These are phyloP conservation scores for Podospora pseudoanserina DNA, from an alignment of 495 filamentous ascomycete species.

Conservation along the genomic window DNA sequence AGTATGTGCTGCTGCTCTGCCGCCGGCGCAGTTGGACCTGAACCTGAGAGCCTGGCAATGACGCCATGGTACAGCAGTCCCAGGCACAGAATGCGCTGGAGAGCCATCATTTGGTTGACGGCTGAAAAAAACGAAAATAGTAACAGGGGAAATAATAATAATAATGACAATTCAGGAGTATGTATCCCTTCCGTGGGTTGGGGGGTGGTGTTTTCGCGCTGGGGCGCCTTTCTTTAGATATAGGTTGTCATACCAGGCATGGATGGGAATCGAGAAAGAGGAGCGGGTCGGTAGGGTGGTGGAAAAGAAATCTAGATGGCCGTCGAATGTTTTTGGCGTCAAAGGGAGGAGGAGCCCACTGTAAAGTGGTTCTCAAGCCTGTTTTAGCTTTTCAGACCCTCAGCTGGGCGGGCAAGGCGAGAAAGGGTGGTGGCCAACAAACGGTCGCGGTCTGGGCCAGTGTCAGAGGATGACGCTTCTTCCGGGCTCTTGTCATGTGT, in stretches of 20 bases:
- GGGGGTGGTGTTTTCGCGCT: constrained; percentile 1
- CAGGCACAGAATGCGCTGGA: constrained; percentile 23
- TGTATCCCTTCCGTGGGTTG: not conserved
- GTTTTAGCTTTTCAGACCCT: constrained; percentile 13
- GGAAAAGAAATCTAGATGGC: constrained; percentile 11
- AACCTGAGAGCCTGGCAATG: constrained; percentile 27
- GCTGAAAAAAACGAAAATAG: constrained; percentile 7
- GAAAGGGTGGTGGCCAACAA: constrained; percentile 14
- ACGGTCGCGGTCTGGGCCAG: constrained; percentile 4
- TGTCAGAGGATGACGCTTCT: constrained; percentile 20
- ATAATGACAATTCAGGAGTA: not conserved
- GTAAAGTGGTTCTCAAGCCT: constrained; percentile 19
- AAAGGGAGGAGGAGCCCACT: constrained; percentile 4
- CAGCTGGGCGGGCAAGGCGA: not conserved
- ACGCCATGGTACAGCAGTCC: constrained; percentile 37
- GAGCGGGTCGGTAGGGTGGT: constrained; percentile 6
- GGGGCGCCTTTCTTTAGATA: constrained; percentile 14
- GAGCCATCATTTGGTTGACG: constrained; percentile 18
- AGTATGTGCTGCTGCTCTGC: not conserved
- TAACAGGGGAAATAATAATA: not conserved
- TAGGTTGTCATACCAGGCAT: not conserved
- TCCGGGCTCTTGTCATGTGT: not conserved
- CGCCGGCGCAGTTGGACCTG: constrained; percentile 5
- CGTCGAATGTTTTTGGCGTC: constrained; percentile 8
- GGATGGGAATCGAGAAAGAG: not conserved